Percentiles rank a stretch among this genome's conserved stretches.
Conservation (phyloP, 495 filamentous ascomycete species). For the Astrocystis sublimbata region DNA sequence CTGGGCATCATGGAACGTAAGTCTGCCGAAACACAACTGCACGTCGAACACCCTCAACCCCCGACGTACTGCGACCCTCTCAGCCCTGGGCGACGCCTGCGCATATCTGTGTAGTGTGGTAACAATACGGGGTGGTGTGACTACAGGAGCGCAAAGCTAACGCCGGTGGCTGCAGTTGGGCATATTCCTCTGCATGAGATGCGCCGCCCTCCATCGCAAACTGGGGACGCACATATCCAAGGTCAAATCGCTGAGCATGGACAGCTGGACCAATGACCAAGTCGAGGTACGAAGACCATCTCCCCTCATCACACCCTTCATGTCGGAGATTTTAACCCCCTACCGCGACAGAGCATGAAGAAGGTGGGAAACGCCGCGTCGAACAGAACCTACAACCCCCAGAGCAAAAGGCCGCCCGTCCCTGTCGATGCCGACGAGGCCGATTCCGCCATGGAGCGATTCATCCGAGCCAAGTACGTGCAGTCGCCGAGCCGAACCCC, state of each 20-base stretch:
- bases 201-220: conserved; percentile 93
- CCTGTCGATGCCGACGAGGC: conserved; percentile 89
- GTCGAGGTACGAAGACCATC: conserved; percentile 69
- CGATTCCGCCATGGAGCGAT: conserved; percentile 89
- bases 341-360: conserved; percentile 74
- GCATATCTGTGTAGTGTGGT: neutral
- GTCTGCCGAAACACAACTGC: conserved; percentile 36
- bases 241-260: conserved; percentile 97
- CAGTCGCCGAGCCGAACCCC: conserved; percentile 31
- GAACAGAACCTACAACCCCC: conserved; percentile 86
- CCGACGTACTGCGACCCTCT: neutral
- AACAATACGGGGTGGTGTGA: neutral
- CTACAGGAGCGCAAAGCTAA: neutral
- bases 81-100: neutral
- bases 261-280: conserved; percentile 92
- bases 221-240: conserved; percentile 97
- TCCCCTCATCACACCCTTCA: neutral
- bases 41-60: neutral
- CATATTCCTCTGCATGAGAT: conserved; percentile 96
- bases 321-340: conserved; percentile 11
- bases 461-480: conserved; percentile 92
- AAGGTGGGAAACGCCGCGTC: conserved; percentile 80
- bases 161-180: conserved; percentile 63
- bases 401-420: conserved; percentile 74
- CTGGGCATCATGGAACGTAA: conserved; percentile 99